phyloP scores from a whole-genome alignment of 139 green algal species.

The Edaphochlamys debaryana region DNA sequence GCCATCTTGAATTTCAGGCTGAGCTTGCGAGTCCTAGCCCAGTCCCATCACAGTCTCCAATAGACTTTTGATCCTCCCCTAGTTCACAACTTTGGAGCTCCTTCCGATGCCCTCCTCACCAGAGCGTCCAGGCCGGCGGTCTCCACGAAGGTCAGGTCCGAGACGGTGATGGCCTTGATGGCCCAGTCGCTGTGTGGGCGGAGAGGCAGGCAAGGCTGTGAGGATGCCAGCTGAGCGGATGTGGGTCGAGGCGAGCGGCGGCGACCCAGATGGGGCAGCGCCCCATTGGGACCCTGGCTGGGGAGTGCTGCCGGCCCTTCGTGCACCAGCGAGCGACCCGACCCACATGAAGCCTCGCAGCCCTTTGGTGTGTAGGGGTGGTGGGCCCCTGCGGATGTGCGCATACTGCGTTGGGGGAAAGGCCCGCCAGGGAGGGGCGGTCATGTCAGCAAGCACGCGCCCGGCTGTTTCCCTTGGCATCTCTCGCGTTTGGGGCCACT shows the following conservation, averaged over 20 bases:
- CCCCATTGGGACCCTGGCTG: not conserved
- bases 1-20: no score
- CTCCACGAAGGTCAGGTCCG: slow-evolving; percentile 15
- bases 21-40: no score
- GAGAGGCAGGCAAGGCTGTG: not conserved
- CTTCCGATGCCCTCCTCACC: not conserved
- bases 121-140: slow-evolving; percentile 32
- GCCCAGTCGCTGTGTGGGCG: slow-evolving; percentile 18
- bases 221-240: not conserved
- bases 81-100: not conserved
- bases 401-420: not conserved
- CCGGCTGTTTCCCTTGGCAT: no score
- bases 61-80: not conserved
- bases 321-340: not conserved
- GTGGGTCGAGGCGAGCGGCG: no score
- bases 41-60: not conserved
- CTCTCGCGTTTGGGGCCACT: no score
- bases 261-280: not conserved
- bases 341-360: not conserved
- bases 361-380: not conserved
- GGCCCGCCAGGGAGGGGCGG: no score
- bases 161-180: slow-evolving; percentile 11
- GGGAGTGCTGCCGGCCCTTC: not conserved
- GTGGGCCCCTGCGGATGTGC: not conserved
- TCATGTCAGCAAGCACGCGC: no score